phyloP scores from a whole-genome alignment of 768 basidiomycete genomes.

The Clavulina sp. region DNA sequence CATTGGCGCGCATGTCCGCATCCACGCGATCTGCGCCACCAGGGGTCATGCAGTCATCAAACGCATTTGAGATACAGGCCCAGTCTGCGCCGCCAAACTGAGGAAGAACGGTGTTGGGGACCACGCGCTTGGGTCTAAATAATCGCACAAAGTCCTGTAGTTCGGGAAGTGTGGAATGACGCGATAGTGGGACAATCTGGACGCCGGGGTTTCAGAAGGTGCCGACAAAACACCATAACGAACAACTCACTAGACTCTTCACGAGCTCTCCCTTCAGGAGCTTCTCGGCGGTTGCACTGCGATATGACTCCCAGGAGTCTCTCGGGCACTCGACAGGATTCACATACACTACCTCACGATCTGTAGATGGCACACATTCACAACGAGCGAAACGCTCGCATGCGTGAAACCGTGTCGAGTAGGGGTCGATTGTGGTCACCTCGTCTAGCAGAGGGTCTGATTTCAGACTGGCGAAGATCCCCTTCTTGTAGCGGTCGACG shows the following conservation, averaged over 20 bases:
- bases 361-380: constrained; percentile 25
- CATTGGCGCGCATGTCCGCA: constrained; percentile 12
- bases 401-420: constrained; percentile 72
- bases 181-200: constrained; percentile 65
- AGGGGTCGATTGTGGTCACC: constrained; percentile 42
- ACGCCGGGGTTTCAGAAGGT: not conserved
- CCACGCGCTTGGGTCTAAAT: constrained; percentile 57
- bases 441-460: constrained; percentile 43
- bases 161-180: constrained; percentile 82
- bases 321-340: constrained; percentile 54
- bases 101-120: constrained; percentile 51
- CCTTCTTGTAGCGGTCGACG: constrained; percentile 73
- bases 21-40: constrained; percentile 15
- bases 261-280: constrained; percentile 31
- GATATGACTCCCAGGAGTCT: constrained; percentile 35
- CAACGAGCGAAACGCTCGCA: constrained; percentile 78
- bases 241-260: constrained; percentile 36
- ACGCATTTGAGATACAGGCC: constrained; percentile 51
- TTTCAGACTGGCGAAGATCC: constrained; percentile 35
- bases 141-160: constrained; percentile 62
- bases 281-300: constrained; percentile 26
- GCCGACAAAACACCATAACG: not conserved
- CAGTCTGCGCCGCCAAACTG: constrained; percentile 45
- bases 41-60: constrained; percentile 36
- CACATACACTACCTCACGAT: constrained; percentile 57